Evolutionary conservation across 768 basidiomycete genomes (phyloP).

Genomic region (Trametes sanguinea): DNA sequence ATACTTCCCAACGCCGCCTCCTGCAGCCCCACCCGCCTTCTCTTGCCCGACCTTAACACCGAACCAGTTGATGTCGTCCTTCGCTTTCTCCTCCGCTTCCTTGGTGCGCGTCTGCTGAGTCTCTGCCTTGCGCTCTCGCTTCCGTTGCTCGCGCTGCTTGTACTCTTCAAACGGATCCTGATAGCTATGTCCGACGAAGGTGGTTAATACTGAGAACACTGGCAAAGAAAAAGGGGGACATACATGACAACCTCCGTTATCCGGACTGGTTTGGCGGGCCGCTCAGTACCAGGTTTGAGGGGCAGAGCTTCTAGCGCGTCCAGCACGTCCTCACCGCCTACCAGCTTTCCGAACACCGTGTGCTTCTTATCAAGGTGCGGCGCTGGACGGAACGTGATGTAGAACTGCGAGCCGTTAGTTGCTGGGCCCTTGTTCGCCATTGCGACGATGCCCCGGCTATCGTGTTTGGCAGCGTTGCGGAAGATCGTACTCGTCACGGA

Average conservation of each 20-base stretch:
- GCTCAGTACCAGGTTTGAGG: conserved; percentile 81
- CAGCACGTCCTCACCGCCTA: conserved; percentile 92
- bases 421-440: conserved; percentile 96
- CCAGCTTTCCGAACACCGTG: conserved; percentile 95
- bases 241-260: conserved; percentile 89
- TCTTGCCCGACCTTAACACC: conserved; percentile 74
- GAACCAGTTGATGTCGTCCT: conserved; percentile 84
- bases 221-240: conserved; percentile 30
- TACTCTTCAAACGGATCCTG: conserved; percentile 97
- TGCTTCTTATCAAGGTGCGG: conserved; percentile 91
- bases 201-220: background rate
- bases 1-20: conserved; percentile 81
- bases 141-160: conserved; percentile 78
- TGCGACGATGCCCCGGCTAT: conserved; percentile 78
- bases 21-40: conserved; percentile 38
- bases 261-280: conserved; percentile 80
- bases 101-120: conserved; percentile 30
- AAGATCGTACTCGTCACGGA: conserved; percentile 90
- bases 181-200: conserved; percentile 48
- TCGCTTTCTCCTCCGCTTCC: conserved; percentile 52
- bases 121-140: conserved; percentile 61
- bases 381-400: conserved; percentile 82
- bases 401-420: conserved; percentile 95
- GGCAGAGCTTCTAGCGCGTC: conserved; percentile 81
- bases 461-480: conserved; percentile 90